These are phyloP conservation scores for Bonia amplexicaulis DNA, from an alignment of 176 grass and related monocot genomes.

Conservation along the genomic window DNA sequence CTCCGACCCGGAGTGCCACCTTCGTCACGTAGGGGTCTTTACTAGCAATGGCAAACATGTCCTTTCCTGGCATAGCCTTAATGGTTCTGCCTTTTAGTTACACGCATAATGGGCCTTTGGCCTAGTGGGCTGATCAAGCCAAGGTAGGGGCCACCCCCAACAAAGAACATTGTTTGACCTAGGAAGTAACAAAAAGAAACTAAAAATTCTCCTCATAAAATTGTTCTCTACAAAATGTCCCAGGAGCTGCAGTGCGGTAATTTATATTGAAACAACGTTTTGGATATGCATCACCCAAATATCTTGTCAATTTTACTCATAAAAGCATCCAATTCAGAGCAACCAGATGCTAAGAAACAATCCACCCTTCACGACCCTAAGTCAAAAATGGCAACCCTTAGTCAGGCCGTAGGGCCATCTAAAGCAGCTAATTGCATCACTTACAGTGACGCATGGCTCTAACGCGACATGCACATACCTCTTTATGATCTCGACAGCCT, in stretches of 20 bases:
- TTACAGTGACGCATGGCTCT: not conserved
- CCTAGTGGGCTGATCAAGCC: too few relatives aligned
- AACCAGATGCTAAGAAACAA: constrained; percentile 16
- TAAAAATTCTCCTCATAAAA: not conserved
- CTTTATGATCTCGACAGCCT: constrained; percentile 94
- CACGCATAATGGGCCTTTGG: too few relatives aligned
- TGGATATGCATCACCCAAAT: not conserved
- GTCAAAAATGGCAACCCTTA: not conserved
- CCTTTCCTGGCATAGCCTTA: too few relatives aligned
- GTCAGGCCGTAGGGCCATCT: not conserved
- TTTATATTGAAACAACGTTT: not conserved
- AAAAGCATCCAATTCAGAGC: constrained; percentile 2
- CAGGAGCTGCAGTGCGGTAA: not conserved
- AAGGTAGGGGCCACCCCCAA: too few relatives aligned
- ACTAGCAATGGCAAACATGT: too few relatives aligned
- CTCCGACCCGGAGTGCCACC: too few relatives aligned
- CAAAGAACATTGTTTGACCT: not conserved
- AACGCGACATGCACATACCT: constrained; percentile 33
- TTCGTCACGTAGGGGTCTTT: too few relatives aligned
- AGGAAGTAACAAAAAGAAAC: not conserved
- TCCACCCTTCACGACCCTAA: not conserved
- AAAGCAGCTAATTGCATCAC: not conserved
- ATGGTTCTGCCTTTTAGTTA: too few relatives aligned
- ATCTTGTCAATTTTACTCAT: not conserved
- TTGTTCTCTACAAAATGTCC: not conserved